Evolutionary conservation across 2,329 filamentous ascomycete genomes (phyloP).

Genomic region (Sphaerulina vaccinii): DNA sequence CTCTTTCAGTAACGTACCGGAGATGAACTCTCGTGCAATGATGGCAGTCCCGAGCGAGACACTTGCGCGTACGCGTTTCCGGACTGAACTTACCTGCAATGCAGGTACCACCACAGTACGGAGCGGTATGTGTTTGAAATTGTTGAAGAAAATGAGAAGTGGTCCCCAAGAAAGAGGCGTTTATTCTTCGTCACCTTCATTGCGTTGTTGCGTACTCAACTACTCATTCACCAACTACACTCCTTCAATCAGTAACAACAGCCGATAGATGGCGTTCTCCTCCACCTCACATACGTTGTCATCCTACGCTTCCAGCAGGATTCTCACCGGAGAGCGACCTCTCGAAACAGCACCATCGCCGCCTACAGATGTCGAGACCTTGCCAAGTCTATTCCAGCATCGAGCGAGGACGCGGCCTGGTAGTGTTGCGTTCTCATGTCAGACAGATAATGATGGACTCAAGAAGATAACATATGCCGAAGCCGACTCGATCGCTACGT

Average conservation of each 20-base stretch:
- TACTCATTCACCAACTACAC: background rate
- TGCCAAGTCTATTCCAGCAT: slow-evolving; percentile 23
- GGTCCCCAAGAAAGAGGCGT: too few species aligned
- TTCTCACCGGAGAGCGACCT: slow-evolving; percentile 21
- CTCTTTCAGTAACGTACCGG: background rate
- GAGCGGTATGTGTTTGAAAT: too few species aligned
- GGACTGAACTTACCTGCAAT: too few species aligned
- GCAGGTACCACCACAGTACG: too few species aligned
- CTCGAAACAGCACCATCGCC: slow-evolving; percentile 20
- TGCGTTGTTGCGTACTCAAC: background rate
- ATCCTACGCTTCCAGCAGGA: slow-evolving; percentile 9
- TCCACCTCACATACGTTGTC: background rate
- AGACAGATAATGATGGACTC: slow-evolving; percentile 18
- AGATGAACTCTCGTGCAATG: background rate
- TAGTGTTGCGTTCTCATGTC: slow-evolving; percentile 24
- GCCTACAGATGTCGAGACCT: slow-evolving; percentile 22
- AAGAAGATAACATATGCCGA: slow-evolving; percentile 23
- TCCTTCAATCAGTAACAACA: background rate
- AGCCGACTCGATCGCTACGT: slow-evolving; percentile 22
- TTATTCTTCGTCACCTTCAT: too few species aligned
- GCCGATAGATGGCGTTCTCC: background rate
- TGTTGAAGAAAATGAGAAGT: background rate
- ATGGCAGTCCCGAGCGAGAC: background rate
- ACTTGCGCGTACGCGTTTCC: background rate
- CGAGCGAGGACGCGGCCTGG: slow-evolving; percentile 18